These are phyloP conservation scores for Diaporthe caulivora DNA, from an alignment of 2,329 filamentous ascomycete genomes.

Conservation along the genomic window DNA sequence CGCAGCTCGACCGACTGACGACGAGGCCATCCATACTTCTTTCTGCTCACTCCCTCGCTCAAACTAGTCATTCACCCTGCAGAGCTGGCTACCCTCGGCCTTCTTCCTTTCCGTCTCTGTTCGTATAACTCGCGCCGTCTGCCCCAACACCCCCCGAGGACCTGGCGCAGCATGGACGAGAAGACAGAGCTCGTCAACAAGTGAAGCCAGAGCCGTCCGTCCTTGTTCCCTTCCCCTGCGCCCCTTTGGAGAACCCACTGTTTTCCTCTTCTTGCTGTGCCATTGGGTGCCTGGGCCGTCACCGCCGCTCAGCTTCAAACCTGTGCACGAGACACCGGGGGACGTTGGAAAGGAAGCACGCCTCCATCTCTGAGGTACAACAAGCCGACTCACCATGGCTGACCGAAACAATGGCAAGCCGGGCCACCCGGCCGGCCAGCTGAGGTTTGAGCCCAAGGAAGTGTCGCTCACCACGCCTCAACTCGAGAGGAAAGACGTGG, in stretches of 20 bases:
- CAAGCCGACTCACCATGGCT: conserved; percentile 20
- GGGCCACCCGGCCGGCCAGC: conserved; percentile 30
- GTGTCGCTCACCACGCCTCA: conserved; percentile 26
- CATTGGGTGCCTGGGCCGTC: not conserved
- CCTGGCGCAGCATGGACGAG: conserved; percentile 36
- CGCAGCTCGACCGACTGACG: conserved; percentile 24
- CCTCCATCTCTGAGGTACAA: not conserved
- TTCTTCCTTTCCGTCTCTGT: conserved; percentile 8
- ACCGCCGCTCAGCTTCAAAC: not conserved
- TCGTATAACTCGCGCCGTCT: not conserved
- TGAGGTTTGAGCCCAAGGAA: conserved; percentile 32
- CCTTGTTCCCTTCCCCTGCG: not conserved
- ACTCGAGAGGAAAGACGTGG: conserved; percentile 22
- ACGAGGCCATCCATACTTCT: conserved; percentile 22
- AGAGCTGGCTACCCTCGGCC: conserved; percentile 10
- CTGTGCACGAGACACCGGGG: not conserved
- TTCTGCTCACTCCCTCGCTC: conserved; percentile 4
- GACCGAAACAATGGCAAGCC: conserved; percentile 35
- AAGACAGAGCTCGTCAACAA: conserved; percentile 34
- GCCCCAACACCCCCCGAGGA: not conserved
- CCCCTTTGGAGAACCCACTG: not conserved
- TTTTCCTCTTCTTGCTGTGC: not conserved
- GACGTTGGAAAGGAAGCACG: not conserved
- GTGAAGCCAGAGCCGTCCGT: not conserved
- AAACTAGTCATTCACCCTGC: conserved; percentile 30